Conservation (phyloP, 2,329 filamentous ascomycete genomes). For the Ascosphaera apis region DNA sequence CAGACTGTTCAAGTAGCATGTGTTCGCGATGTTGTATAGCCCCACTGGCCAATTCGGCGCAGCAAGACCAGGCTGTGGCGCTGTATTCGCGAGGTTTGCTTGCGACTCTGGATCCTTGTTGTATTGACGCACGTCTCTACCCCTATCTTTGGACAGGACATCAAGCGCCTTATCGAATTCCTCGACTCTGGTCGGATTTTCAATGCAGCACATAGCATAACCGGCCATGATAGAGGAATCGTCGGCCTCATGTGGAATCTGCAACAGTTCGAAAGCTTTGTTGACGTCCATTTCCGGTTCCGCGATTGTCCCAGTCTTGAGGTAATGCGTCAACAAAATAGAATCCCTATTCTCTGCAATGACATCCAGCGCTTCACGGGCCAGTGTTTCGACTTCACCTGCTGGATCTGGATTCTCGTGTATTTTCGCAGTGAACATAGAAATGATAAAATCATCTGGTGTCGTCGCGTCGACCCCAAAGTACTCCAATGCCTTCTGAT, state of each 20-base stretch:
- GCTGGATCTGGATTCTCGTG: conserved; percentile 22
- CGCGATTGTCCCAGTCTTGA: conserved; percentile 27
- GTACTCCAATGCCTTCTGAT: conserved; percentile 37
- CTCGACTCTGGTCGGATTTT: conserved; percentile 23
- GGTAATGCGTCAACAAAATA: conserved; percentile 26
- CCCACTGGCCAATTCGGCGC: conserved; percentile 49
- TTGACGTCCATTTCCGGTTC: conserved; percentile 31
- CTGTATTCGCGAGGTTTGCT: conserved; percentile 8
- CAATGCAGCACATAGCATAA: conserved; percentile 24
- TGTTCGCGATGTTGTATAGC: conserved; percentile 84
- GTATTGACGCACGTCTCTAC: conserved; percentile 9
- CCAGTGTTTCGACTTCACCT: conserved; percentile 7
- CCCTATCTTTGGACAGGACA: conserved; percentile 23
- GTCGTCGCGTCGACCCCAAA: conserved; percentile 29
- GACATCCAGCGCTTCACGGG: conserved; percentile 31
- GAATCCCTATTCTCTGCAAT: conserved; percentile 38
- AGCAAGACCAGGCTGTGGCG: too few relatives aligned
- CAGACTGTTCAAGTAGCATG: conserved; percentile 91
- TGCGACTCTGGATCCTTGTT: conserved; percentile 1
- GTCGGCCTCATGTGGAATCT: conserved; percentile 28
- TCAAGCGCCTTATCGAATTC: conserved; percentile 24
- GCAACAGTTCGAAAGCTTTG: conserved; percentile 28
- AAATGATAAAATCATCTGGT: conserved; percentile 33
- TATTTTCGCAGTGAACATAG: conserved; percentile 35
- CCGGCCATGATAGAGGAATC: conserved; percentile 27